phyloP scores from a whole-genome alignment of 306 rosid genomes.

The Ormosia emarginata region DNA sequence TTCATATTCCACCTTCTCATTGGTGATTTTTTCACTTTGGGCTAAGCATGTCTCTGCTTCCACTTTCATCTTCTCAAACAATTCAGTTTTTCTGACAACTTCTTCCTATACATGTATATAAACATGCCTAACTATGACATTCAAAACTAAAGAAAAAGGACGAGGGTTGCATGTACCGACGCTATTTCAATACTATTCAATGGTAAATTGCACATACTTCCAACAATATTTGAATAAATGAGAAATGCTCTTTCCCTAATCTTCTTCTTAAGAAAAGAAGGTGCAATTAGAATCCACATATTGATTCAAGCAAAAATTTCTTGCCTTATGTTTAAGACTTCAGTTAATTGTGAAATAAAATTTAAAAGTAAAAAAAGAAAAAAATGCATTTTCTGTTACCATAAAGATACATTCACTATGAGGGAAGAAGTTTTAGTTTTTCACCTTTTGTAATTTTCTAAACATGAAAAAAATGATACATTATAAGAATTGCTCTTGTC shows the following conservation, averaged over 20 bases:
- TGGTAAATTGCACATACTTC: background rate
- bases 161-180: background rate
- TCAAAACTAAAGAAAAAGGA: background rate
- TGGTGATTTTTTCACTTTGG: constrained; percentile 69
- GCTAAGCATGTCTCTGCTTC: constrained; percentile 80
- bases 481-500: background rate
- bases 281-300: background rate
- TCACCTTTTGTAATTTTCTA: background rate
- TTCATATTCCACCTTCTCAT: constrained; percentile 76
- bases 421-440: background rate
- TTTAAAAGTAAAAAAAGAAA: background rate
- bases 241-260: constrained; percentile 4
- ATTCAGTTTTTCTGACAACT: constrained; percentile 68
- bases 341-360: background rate
- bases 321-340: background rate
- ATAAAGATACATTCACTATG: background rate
- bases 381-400: background rate
- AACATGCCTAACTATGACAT: background rate
- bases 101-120: constrained; percentile 60
- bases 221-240: background rate
- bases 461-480: background rate
- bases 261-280: background rate
- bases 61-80: constrained; percentile 69
- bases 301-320: background rate
- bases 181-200: background rate